Conservation (phyloP, 2,329 filamentous ascomycete genomes). For the Fusarium bactridioides region DNA sequence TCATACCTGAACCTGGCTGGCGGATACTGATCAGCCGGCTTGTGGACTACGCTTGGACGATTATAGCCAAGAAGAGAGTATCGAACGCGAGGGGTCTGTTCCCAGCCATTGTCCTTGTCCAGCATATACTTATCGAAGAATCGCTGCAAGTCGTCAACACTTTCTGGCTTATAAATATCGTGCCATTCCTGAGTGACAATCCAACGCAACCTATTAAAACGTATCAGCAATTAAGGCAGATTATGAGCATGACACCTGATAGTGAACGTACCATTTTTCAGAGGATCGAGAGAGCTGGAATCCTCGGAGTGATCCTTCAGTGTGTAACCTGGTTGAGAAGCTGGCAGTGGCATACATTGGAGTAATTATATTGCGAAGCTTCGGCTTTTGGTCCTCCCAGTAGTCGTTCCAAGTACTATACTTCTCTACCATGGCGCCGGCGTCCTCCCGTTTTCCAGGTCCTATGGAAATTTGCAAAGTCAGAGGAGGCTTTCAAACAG, state of each 20-base stretch:
- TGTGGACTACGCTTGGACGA: background rate
- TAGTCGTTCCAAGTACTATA: background rate
- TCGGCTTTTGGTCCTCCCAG: background rate
- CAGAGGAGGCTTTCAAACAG: background rate
- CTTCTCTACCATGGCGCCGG: background rate
- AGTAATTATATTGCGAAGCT: background rate
- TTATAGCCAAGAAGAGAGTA: background rate
- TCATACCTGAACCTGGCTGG: background rate
- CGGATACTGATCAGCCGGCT: background rate
- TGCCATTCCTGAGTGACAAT: background rate
- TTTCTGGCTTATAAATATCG: background rate
- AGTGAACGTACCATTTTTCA: background rate
- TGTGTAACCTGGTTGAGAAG: background rate
- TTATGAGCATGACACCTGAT: rapidly evolving
- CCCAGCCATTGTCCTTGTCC: background rate
- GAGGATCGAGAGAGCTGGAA: background rate
- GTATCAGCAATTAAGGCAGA: rapidly evolving
- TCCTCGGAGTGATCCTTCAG: background rate
- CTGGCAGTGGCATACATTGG: background rate
- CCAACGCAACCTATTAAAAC: background rate
- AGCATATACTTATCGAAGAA: background rate
- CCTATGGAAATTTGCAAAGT: background rate
- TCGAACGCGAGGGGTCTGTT: background rate
- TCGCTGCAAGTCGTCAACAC: background rate
- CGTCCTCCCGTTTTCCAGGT: background rate